Base-by-base conservation (phyloP, 805 yeast genomes). In the Wickerhamiella dianesei region DNA sequence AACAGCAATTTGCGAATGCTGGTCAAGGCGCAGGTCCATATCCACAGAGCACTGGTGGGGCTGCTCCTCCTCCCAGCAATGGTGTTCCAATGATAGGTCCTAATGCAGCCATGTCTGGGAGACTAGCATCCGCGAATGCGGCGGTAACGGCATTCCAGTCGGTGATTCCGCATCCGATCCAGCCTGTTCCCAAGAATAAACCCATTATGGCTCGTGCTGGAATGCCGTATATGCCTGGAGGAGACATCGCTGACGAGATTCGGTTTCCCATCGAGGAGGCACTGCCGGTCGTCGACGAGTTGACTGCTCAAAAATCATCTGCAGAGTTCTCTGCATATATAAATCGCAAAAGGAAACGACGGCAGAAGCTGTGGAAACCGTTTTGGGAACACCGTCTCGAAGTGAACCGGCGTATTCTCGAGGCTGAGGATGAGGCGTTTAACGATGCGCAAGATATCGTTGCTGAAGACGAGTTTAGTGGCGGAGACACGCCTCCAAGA, bases 321-420 rank as follows among this genome's bases (percentile, higher is more conserved):
- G 32, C 47, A 14, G 53, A 56, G 47, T 54, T 51, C 50, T 48
- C 53, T 21, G 13, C 43, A 44, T 60, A 52, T 41, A 44, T 65
- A 17, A 56, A 55, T 25, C 37, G 20, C n/a, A 56, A 54, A 48
- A 59, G 69, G n/a, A 36, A 42, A n/a, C 44, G 45, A 39, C 57
- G 70, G 20, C 44, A 49, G 17, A 45, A 49, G 40, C 48, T 53
- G 47, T 66, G 68, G 68, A 47, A 53, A 21, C 47, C 50, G 25
- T 65, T 55, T 53, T 66, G 69, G 69, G 43, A 44, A 35, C 47
- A 53, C 50, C 45, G 58, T 22, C 45, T 47, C 35, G 49, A 45
- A 14, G 21, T 56, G 29, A 48, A 53, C 46, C 45, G 50, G 19
- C 46, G 44, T 21, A 50, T 54, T 16, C 46, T 56, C 18, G 44